Conservation (phyloP, 805 yeast species). For the Teunomyces atbi region DNA sequence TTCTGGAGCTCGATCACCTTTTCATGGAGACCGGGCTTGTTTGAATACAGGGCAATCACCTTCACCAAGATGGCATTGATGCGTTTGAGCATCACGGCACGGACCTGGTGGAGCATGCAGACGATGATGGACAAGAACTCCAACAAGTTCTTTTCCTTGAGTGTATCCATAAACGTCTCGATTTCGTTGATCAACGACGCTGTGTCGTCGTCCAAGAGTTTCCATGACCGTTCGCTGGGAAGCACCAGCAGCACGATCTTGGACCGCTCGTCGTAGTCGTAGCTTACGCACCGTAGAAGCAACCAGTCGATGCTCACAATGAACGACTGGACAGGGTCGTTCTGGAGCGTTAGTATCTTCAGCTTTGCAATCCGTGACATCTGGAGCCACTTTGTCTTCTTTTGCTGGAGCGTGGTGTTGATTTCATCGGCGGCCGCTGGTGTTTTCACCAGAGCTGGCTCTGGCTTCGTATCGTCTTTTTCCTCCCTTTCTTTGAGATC, state of each 20-base stretch:
- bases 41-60: constrained; percentile 21
- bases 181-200: constrained; percentile 18
- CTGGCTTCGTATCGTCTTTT: constrained; percentile 4
- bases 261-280: constrained; percentile 37
- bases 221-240: constrained; percentile 32
- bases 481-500: background rate
- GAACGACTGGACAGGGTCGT: constrained; percentile 25
- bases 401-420: constrained; percentile 16
- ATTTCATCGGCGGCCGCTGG: constrained; percentile 14
- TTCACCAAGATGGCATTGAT: constrained; percentile 25
- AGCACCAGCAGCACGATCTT: constrained; percentile 19
- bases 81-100: constrained; percentile 30
- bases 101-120: constrained; percentile 28
- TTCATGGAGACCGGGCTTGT: constrained; percentile 16
- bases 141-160: constrained; percentile 14
- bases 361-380: constrained; percentile 38
- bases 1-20: constrained; percentile 29
- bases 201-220: constrained; percentile 30
- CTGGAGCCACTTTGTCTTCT: constrained; percentile 34
- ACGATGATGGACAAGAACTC: constrained; percentile 19
- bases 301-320: constrained; percentile 37
- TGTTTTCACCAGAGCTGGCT: too few species aligned
- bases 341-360: constrained; percentile 25
- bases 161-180: constrained; percentile 2
- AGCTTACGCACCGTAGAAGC: constrained; percentile 33